Evolutionary conservation across 108 stramenopile species (phyloP).

Genomic region (Cyclostephanos invisitatus): DNA sequence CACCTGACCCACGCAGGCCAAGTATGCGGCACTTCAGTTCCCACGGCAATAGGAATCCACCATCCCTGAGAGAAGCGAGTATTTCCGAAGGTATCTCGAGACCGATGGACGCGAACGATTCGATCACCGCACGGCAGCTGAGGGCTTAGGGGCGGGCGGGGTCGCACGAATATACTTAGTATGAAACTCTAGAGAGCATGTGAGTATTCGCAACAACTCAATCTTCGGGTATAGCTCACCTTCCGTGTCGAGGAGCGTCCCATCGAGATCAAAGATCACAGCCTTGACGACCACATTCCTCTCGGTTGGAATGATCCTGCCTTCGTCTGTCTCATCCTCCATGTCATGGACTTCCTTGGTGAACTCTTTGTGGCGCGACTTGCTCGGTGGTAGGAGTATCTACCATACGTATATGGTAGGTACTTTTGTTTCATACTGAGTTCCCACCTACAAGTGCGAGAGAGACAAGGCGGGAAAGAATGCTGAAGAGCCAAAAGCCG

Average conservation of each 20-base stretch:
- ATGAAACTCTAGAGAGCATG: background rate
- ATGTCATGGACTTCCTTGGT: too few relatives aligned
- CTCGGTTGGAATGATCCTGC: background rate
- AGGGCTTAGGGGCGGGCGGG: constrained; percentile 32
- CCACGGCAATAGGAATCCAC: constrained; percentile 61
- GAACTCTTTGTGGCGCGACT: too few relatives aligned
- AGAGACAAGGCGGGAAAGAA: background rate
- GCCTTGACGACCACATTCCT: background rate
- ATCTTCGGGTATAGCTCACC: background rate
- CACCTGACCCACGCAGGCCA: constrained; percentile 62
- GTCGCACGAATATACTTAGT: background rate
- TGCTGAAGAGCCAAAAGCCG: background rate
- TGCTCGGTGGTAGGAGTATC: too few relatives aligned
- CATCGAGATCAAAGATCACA: constrained; percentile 72
- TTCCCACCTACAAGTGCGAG: too few relatives aligned
- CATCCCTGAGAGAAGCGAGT: constrained; percentile 18
- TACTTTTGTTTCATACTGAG: too few relatives aligned
- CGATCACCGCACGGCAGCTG: constrained; percentile 64
- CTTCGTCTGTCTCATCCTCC: too few relatives aligned
- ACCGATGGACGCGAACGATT: constrained; percentile 50
- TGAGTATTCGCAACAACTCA: background rate
- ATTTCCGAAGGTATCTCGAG: constrained; percentile 24
- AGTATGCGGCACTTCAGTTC: constrained; percentile 73
- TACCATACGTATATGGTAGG: too few relatives aligned
- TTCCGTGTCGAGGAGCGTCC: constrained; percentile 77